Evolutionary conservation across 2,329 filamentous ascomycete genomes (phyloP).

Genomic region (Fusarium concolor): DNA sequence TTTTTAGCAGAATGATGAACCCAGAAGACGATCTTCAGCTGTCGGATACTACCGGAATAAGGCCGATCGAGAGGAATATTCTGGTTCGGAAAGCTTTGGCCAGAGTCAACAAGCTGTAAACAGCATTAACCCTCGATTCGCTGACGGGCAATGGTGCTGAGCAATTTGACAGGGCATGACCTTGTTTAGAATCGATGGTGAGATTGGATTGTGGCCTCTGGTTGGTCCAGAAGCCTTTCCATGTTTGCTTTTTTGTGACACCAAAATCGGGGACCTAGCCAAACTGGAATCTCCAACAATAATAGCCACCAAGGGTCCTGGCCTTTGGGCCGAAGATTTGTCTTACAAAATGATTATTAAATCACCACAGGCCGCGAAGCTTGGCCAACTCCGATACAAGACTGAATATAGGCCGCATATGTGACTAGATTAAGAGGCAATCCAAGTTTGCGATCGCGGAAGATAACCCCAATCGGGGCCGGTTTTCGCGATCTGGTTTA

Average conservation of each 20-base stretch:
- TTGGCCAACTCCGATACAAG: constrained; percentile 3
- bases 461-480: constrained; percentile 21
- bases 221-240: constrained; percentile 31
- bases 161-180: constrained; percentile 37
- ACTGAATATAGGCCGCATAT: constrained; percentile 2
- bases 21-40: background rate
- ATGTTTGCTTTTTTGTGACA: constrained; percentile 45
- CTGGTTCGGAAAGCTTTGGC: constrained; percentile 6
- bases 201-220: constrained; percentile 27
- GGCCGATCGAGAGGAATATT: constrained; percentile 15
- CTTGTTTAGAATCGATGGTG: constrained; percentile 28
- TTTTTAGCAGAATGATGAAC: background rate
- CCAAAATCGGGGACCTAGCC: constrained; percentile 26
- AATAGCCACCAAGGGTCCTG: constrained; percentile 25
- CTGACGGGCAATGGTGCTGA: constrained; percentile 29
- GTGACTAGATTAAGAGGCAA: constrained; percentile 17
- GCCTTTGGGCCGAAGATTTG: constrained; percentile 27
- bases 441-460: constrained; percentile 16
- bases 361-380: constrained; percentile 1
- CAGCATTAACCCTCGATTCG: constrained; percentile 20
- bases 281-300: constrained; percentile 38
- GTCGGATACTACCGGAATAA: constrained; percentile 31
- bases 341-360: constrained; percentile 10
- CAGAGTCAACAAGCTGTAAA: constrained; percentile 10
- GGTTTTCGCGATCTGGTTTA: constrained; percentile 38